Evolutionary conservation across 1,139 yeast genomes (phyloP).

Genomic region (Saccharomyces hybrid): DNA sequence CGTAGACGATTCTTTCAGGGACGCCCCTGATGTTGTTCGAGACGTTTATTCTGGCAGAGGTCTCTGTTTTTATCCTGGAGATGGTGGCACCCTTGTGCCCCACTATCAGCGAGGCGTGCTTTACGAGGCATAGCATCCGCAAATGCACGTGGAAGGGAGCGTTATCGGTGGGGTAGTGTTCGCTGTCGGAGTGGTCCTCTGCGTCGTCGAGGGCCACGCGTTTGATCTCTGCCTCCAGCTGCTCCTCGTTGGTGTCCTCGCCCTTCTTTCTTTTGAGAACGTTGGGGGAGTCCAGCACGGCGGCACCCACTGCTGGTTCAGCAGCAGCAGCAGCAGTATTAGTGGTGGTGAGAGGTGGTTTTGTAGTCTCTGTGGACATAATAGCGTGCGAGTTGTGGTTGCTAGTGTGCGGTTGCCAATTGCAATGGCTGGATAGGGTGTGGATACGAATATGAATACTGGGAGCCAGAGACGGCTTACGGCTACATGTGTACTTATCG

Average conservation of each 20-base stretch:
- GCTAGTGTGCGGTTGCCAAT: not conserved
- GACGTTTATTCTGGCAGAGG: constrained; percentile 65
- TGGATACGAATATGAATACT: not conserved
- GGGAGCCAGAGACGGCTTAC: not conserved
- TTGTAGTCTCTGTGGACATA: not conserved
- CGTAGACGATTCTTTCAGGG: constrained; percentile 69
- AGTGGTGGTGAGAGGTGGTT: not conserved
- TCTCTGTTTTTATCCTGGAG: constrained; percentile 54
- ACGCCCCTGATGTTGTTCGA: constrained; percentile 69
- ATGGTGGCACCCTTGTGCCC: constrained; percentile 75
- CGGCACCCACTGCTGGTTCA: not conserved
- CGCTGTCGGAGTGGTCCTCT: constrained; percentile 1
- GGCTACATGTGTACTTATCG: not conserved
- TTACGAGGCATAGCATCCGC: constrained; percentile 70
- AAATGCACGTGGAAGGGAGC: constrained; percentile 45
- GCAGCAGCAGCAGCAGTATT: too few relatives aligned
- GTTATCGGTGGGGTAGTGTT: constrained; percentile 6
- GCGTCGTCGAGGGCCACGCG: constrained; percentile 11
- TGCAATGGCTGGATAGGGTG: not conserved
- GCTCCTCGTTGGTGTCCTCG: constrained; percentile 7
- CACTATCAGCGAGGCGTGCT: constrained; percentile 67
- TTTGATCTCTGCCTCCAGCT: constrained; percentile 11
- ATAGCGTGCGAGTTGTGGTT: not conserved
- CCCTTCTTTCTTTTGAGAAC: constrained; percentile 9
- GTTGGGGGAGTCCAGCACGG: constrained; percentile 1